phyloP scores from a whole-genome alignment of 2,329 filamentous ascomycete species.

The Fusarium protoensiforme region DNA sequence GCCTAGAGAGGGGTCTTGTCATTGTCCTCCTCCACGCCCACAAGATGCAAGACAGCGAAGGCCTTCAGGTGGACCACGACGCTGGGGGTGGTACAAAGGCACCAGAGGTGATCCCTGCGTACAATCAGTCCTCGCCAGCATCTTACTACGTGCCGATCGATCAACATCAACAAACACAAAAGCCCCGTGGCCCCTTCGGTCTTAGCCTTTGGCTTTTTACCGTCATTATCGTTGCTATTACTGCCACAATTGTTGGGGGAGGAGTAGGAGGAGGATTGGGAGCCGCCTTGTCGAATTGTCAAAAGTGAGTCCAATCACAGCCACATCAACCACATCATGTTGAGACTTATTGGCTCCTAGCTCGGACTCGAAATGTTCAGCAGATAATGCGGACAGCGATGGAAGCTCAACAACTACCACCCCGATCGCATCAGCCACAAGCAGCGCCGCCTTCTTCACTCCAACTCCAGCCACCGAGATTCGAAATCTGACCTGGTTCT shows the following conservation, averaged over 20 bases:
- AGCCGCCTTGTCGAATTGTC: not conserved
- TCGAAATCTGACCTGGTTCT: not conserved
- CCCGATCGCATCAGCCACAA: not conserved
- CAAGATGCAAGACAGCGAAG: not conserved
- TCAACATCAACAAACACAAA: not conserved
- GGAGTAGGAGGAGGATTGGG: not conserved
- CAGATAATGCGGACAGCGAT: not conserved
- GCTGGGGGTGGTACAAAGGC: not conserved
- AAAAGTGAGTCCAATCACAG: not conserved
- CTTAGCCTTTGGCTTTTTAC: not conserved
- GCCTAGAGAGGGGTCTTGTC: not conserved
- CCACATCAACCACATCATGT: not conserved
- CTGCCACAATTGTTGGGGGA: not conserved
- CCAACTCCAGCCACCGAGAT: not conserved
- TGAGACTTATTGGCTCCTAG: not conserved
- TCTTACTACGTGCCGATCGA: not conserved
- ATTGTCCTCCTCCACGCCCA: not conserved
- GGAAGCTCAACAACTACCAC: not conserved
- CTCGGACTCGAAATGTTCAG: not conserved
- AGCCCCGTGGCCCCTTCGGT: not conserved
- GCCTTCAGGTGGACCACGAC: not conserved
- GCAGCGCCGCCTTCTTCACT: not conserved
- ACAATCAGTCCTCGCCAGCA: not conserved
- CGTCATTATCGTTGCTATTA: not conserved
- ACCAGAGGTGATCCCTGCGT: not conserved